Conservation (phyloP, 345 rosid species). For the Combretum micranthum region DNA sequence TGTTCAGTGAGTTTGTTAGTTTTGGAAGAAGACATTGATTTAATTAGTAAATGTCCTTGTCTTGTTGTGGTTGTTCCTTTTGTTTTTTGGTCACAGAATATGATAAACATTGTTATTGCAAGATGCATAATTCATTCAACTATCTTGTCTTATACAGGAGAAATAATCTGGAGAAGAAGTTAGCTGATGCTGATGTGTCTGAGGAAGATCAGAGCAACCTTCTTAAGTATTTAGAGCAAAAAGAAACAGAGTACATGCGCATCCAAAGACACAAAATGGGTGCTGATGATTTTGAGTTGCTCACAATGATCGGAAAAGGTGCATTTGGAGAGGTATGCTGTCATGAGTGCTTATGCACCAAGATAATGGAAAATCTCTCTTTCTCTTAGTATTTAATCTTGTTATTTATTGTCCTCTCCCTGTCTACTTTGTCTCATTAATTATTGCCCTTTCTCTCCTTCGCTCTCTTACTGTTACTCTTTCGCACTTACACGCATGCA, state of each 20-base stretch:
- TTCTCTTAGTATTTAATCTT: background rate
- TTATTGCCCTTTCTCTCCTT: too few relatives aligned
- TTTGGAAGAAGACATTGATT: too few relatives aligned
- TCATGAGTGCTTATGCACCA: background rate
- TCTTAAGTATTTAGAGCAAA: slow-evolving; percentile 83
- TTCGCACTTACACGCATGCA: background rate
- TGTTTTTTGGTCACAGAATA: too few relatives aligned
- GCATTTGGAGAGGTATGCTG: slow-evolving; percentile 20
- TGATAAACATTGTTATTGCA: background rate
- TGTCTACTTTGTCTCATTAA: background rate
- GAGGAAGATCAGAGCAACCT: slow-evolving; percentile 94
- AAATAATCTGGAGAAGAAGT: slow-evolving; percentile 64
- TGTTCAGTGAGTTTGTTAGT: too few relatives aligned
- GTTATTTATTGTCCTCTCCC: background rate
- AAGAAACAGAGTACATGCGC: slow-evolving; percentile 97
- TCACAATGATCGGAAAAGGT: slow-evolving; percentile 24
- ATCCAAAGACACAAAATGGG: slow-evolving; percentile 95
- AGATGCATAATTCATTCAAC: background rate
- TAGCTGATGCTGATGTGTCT: slow-evolving; percentile 94
- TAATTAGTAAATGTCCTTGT: too few relatives aligned
- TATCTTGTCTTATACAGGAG: slow-evolving; percentile 34
- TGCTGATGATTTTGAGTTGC: slow-evolving; percentile 70
- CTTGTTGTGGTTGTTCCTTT: too few relatives aligned
- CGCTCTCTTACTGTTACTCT: background rate
- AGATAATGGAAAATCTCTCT: background rate